Conservation (phyloP, 2,329 filamentous ascomycete species). For the Saccharata proteae region DNA sequence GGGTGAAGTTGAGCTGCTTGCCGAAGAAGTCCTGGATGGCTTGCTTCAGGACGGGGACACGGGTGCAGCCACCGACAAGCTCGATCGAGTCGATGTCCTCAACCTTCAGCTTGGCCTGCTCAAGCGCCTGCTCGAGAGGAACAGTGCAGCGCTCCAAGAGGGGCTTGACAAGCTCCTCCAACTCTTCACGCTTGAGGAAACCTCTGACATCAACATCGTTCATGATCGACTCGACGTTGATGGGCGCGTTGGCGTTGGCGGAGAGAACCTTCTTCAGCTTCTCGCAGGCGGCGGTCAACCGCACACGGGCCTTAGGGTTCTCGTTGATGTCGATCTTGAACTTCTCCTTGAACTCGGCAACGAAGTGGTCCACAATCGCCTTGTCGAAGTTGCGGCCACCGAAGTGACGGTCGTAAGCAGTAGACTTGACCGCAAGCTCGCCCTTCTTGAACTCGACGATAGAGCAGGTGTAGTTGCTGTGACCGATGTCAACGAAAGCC, state of each 20-base stretch:
- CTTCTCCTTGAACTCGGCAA: conserved; percentile 91
- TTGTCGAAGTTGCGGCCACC: conserved; percentile 96
- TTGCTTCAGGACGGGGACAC: conserved; percentile 87
- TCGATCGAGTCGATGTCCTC: conserved; percentile 92
- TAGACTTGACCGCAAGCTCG: conserved; percentile 86
- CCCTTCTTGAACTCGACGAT: conserved; percentile 96
- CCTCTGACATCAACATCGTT: conserved; percentile 86
- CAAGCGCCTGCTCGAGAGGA: conserved; percentile 81
- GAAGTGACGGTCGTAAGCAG: conserved; percentile 88
- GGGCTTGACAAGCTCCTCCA: conserved; percentile 82
- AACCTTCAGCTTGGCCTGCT: conserved; percentile 79
- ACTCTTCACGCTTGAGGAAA: conserved; percentile 86
- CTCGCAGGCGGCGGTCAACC: conserved; percentile 79
- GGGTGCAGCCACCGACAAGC: conserved; percentile 87
- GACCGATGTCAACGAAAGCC: conserved; percentile 85
- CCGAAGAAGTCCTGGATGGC: conserved; percentile 82
- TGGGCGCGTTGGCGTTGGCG: conserved; percentile 79
- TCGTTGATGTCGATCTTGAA: conserved; percentile 92
- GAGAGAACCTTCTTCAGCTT: conserved; percentile 98
- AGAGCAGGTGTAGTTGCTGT: conserved; percentile 90
- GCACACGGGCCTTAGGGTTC: conserved; percentile 80
- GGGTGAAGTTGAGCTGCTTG: conserved; percentile 86
- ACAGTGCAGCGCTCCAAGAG: conserved; percentile 59
- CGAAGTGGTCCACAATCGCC: conserved; percentile 87
- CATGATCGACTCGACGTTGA: conserved; percentile 98